Conservation (phyloP, 306 rosid species). For the Rubus parviflorus region DNA sequence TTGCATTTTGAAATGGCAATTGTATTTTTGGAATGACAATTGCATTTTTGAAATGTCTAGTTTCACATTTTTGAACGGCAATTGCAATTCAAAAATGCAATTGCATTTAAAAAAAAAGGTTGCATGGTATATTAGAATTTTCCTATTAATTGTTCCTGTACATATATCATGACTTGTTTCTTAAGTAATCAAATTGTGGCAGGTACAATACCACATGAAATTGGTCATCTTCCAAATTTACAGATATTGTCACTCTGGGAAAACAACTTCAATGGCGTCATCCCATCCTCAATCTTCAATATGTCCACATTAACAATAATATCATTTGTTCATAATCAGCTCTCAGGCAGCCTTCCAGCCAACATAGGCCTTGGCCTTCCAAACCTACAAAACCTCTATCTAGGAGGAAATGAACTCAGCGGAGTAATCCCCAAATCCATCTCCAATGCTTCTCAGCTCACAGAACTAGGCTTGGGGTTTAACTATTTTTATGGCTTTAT, state of each 20-base stretch:
- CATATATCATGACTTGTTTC: too few species aligned
- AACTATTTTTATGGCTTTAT: neutral
- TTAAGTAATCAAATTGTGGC: neutral
- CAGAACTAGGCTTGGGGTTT: neutral
- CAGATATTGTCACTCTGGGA: neutral
- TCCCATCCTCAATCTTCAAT: too few species aligned
- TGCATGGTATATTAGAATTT: too few species aligned
- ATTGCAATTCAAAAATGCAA: too few species aligned
- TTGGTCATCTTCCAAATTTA: slow-evolving; percentile 7
- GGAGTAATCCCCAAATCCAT: slow-evolving; percentile 2
- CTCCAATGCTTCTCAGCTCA: slow-evolving; percentile 19
- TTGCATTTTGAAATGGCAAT: too few species aligned
- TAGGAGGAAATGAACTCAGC: neutral
- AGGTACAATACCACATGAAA: slow-evolving; percentile 18
- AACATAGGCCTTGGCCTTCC: slow-evolving; percentile 13
- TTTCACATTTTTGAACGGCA: too few species aligned
- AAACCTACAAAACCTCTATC: neutral
- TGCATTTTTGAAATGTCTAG: too few species aligned
- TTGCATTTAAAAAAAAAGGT: too few species aligned
- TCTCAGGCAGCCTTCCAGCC: slow-evolving; percentile 26
- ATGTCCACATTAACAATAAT: neutral
- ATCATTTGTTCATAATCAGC: neutral
- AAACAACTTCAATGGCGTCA: too few species aligned
- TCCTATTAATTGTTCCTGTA: too few species aligned
- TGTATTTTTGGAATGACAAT: too few species aligned